Conservation (phyloP, 2,329 filamentous ascomycete genomes). For the Thelonectria blattea region DNA sequence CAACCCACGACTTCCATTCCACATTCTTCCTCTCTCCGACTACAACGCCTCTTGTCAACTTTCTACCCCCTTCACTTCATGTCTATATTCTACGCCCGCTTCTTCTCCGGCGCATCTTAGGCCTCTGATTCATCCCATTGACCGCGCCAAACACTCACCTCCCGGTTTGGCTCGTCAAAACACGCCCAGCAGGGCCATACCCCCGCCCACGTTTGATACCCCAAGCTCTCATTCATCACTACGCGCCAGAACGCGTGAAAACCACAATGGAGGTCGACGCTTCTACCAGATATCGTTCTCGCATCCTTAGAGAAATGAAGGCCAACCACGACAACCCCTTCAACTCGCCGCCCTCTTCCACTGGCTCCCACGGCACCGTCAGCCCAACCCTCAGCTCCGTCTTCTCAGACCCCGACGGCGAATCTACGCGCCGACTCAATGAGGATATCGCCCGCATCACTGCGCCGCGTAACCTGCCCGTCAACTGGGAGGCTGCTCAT, state of each 20-base stretch:
- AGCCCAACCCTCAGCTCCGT: constrained; percentile 60
- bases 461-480: constrained; percentile 46
- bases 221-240: constrained; percentile 28
- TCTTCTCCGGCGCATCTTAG: constrained; percentile 24
- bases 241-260: constrained; percentile 35
- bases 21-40: constrained; percentile 21
- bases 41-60: constrained; percentile 19
- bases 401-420: constrained; percentile 59
- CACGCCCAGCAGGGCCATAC: constrained; percentile 33
- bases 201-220: constrained; percentile 18
- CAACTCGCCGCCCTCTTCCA: constrained; percentile 64
- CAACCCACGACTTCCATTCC: constrained; percentile 25
- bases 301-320: constrained; percentile 59
- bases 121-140: constrained; percentile 29
- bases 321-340: constrained; percentile 61
- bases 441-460: constrained; percentile 55
- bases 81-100: constrained; percentile 24
- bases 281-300: constrained; percentile 52
- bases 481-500: constrained; percentile 54
- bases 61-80: constrained; percentile 18
- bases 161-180: constrained; percentile 20
- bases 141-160: constrained; percentile 19
- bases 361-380: constrained; percentile 62
- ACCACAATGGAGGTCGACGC: constrained; percentile 51
- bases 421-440: constrained; percentile 59